Evolutionary conservation across 768 basidiomycete genomes (phyloP).

Genomic region (Rhizopogon salebrosus): DNA sequence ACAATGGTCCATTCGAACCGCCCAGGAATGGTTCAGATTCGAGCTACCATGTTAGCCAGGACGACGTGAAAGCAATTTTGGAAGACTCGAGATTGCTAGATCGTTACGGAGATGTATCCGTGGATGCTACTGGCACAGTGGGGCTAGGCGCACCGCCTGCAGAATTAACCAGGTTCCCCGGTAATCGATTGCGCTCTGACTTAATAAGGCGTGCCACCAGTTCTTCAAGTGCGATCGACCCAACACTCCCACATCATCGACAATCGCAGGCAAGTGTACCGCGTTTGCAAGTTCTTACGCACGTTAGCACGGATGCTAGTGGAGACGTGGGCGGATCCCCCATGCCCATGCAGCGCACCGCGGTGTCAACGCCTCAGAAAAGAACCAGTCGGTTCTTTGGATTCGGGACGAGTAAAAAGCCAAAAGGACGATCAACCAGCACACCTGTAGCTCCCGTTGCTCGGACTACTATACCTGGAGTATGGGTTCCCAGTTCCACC

Average conservation of each 20-base stretch:
- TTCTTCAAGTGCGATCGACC: constrained; percentile 35
- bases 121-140: background rate
- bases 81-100: constrained; percentile 24
- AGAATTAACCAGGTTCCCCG: constrained; percentile 1
- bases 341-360: constrained; percentile 17
- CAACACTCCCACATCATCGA: constrained; percentile 20
- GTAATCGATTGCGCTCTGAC: constrained; percentile 34
- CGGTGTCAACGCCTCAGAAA: constrained; percentile 21
- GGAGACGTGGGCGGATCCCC: constrained; percentile 71
- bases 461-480: constrained; percentile 8
- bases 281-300: constrained; percentile 34
- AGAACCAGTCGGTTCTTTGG: constrained; percentile 40
- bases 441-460: constrained; percentile 1
- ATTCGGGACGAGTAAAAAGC: constrained; percentile 21
- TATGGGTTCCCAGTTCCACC: constrained; percentile 12
- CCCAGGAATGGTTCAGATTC: constrained; percentile 26
- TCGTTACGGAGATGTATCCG: constrained; percentile 19
- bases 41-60: constrained; percentile 31
- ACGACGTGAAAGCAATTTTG: constrained; percentile 26
- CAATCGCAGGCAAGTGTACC: constrained; percentile 27
- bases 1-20: constrained; percentile 59
- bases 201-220: constrained; percentile 34
- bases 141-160: constrained; percentile 2
- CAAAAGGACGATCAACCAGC: background rate
- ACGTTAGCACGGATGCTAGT: constrained; percentile 39